phyloP scores from a whole-genome alignment of 1,284 basidiomycete genomes.

The Fistulina hepatica region DNA sequence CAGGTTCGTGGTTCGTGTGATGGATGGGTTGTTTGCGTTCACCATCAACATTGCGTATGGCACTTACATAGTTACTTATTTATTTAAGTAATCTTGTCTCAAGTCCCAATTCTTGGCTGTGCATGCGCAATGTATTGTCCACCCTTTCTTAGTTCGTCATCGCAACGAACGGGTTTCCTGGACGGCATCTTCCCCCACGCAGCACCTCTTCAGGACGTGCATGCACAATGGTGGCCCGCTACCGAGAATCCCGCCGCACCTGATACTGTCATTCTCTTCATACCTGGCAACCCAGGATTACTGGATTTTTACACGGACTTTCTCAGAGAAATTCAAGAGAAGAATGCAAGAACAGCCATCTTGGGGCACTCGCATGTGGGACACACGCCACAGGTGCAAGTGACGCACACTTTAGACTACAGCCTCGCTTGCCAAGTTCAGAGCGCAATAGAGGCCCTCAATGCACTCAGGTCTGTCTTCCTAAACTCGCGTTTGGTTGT shows the following conservation, averaged over 20 bases:
- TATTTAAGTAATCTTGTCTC: too few relatives aligned
- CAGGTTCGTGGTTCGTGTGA: constrained; percentile 6
- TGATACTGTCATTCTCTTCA: constrained; percentile 37
- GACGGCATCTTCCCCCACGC: constrained; percentile 30
- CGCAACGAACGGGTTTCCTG: constrained; percentile 14
- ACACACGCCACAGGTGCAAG: constrained; percentile 31
- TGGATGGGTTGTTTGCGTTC: not conserved
- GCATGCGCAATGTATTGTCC: constrained; percentile 3
- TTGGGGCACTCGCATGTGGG: constrained; percentile 44
- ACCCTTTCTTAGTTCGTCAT: constrained; percentile 9
- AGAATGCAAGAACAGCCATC: constrained; percentile 32
- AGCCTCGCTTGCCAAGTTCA: constrained; percentile 37
- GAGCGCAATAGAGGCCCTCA: constrained; percentile 37
- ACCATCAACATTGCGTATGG: not conserved
- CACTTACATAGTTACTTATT: too few relatives aligned
- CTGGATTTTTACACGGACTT: constrained; percentile 49
- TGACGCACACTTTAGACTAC: constrained; percentile 15
- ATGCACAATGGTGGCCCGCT: constrained; percentile 45
- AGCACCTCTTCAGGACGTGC: constrained; percentile 28
- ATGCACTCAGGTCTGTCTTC: constrained; percentile 29
- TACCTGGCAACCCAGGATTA: constrained; percentile 55
- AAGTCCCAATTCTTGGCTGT: constrained; percentile 6
- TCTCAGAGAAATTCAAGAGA: constrained; percentile 33
- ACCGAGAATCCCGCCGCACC: constrained; percentile 17
- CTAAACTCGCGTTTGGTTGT: constrained; percentile 31